Evolutionary conservation across 495 filamentous ascomycete species (phyloP).

Genomic region (Penicillium flavigenum): DNA sequence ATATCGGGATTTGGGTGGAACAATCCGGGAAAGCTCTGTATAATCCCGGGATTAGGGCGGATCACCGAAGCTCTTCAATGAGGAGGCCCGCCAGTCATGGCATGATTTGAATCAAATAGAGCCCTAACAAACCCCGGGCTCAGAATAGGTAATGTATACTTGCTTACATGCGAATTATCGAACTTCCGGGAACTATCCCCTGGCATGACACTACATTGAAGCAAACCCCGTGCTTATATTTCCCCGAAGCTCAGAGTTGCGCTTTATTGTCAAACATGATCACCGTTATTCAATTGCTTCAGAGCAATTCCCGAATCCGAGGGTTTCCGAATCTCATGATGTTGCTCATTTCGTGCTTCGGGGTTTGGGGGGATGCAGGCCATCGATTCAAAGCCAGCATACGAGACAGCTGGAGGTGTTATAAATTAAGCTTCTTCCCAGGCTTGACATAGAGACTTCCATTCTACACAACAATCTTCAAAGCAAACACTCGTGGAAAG

Average conservation of each 20-base stretch:
- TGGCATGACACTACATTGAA: neutral
- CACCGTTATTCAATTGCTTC: neutral
- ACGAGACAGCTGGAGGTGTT: neutral
- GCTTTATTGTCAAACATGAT: neutral
- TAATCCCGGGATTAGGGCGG: conserved; percentile 6
- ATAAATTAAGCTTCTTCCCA: neutral
- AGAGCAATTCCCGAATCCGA: conserved; percentile 3
- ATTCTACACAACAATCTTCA: neutral
- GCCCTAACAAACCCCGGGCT: conserved; percentile 7
- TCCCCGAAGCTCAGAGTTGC: neutral
- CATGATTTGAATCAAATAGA: neutral
- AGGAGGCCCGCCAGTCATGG: neutral
- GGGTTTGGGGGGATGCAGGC: conserved; percentile 1
- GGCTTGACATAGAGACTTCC: neutral
- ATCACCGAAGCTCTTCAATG: neutral
- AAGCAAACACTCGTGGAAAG: neutral
- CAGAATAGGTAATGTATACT: neutral
- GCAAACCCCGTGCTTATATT: neutral
- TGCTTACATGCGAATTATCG: neutral
- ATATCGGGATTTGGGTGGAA: conserved; percentile 7
- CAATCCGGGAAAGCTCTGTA: neutral
- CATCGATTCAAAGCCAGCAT: neutral
- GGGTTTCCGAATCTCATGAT: conserved; percentile 9
- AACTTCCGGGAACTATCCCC: conserved; percentile 1
- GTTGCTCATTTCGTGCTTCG: neutral